Evolutionary conservation across 176 grass and related monocot genomes (phyloP).

Genomic region (Eremochloa ophiuroides): DNA sequence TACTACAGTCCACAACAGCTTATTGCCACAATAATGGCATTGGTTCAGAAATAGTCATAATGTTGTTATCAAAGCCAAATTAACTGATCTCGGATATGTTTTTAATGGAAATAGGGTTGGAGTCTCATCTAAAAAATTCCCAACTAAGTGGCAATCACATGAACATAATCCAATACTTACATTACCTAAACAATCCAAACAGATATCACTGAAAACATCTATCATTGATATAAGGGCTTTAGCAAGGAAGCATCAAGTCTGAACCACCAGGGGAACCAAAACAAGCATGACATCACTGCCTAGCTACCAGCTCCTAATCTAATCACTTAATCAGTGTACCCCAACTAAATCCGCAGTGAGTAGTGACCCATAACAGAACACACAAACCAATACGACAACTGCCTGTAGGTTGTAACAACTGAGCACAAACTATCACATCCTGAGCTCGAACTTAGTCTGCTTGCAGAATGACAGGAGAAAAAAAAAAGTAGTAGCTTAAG

Average conservation of each 20-base stretch:
- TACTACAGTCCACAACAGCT: not conserved
- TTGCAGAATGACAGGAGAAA: too few species aligned
- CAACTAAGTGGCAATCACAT: not conserved
- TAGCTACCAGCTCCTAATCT: not conserved
- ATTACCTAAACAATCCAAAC: not conserved
- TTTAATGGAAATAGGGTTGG: not conserved
- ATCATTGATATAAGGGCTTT: not conserved
- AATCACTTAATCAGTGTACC: not conserved
- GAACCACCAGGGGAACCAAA: not conserved
- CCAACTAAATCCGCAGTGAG: not conserved
- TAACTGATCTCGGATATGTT: not conserved
- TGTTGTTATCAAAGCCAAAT: not conserved
- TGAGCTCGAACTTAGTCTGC: not conserved
- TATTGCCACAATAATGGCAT: not conserved
- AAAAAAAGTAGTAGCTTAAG: not conserved
- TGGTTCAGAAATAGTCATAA: not conserved
- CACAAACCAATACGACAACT: not conserved
- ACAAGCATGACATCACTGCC: not conserved
- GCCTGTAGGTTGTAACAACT: not conserved
- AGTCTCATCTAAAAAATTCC: not conserved
- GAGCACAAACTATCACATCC: not conserved
- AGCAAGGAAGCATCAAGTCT: not conserved
- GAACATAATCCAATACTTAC: not conserved
- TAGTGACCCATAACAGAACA: not conserved
- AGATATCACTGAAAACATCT: not conserved